phyloP scores from a whole-genome alignment of 1,139 yeast genomes.

The Candida glucosophila region DNA sequence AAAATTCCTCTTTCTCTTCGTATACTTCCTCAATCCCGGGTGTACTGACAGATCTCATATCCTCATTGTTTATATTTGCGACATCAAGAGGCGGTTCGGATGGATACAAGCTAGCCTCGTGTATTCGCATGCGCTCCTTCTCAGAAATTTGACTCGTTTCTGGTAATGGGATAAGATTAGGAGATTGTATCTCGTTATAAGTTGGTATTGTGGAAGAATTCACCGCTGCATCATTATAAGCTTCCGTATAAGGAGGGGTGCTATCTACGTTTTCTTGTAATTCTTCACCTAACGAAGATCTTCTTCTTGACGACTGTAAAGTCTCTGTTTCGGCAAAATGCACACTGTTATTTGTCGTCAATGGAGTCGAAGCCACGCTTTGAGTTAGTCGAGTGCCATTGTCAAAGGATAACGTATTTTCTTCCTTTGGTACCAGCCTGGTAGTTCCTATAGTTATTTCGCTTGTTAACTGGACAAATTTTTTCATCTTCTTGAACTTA shows the following conservation, averaged over 20 bases:
- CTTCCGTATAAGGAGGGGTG: conserved; percentile 13
- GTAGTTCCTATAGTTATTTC: conserved; percentile 78
- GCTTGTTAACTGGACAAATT: conserved; percentile 69
- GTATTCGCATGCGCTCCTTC: conserved; percentile 44
- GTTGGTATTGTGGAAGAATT: conserved; percentile 1
- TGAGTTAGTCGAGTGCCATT: not conserved
- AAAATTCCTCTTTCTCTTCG: no score
- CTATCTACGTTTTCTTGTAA: conserved; percentile 4
- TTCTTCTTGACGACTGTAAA: not conserved
- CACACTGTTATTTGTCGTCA: not conserved
- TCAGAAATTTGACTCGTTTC: conserved; percentile 26
- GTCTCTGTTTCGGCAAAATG: not conserved
- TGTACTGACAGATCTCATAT: no score
- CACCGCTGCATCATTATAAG: conserved; percentile 3
- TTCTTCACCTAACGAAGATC: no score
- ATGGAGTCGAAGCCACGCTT: not conserved
- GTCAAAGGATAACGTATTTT: not conserved
- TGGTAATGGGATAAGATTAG: conserved; percentile 11
- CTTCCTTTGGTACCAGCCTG: conserved; percentile 22
- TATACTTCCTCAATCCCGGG: no score
- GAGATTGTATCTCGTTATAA: conserved; percentile 3
- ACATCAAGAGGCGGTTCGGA: conserved; percentile 44
- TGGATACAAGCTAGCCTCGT: conserved; percentile 52
- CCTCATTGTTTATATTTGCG: conserved; percentile 14
- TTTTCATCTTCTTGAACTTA: conserved; percentile 60